Percentiles rank a stretch among this genome's conserved stretches.
Evolutionary conservation across 1,284 basidiomycete species (phyloP).

Genomic region (Phellinidium pouzarii): DNA sequence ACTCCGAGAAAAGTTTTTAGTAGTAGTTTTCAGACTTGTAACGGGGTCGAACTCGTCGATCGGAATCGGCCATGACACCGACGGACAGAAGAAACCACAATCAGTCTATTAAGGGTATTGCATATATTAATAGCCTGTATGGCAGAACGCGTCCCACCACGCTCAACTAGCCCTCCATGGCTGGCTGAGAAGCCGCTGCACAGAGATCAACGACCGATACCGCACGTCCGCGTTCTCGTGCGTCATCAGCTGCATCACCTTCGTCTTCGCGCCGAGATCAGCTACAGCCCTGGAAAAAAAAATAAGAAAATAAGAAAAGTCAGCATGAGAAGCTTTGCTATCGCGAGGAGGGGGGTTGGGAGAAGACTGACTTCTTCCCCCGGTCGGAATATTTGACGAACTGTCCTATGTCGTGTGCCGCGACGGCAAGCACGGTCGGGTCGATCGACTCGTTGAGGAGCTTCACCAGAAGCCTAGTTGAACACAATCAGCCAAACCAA

Average conservation of each 20-base stretch:
- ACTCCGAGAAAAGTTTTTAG: too few relatives aligned
- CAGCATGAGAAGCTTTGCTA: too few relatives aligned
- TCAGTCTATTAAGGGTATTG: constrained; percentile 3
- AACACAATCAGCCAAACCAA: neutral
- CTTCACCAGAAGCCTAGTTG: constrained; percentile 59
- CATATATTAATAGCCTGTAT: too few relatives aligned
- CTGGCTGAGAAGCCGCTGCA: constrained; percentile 76
- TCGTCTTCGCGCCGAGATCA: constrained; percentile 81
- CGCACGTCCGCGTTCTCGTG: constrained; percentile 85
- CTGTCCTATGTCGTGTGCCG: constrained; percentile 88
- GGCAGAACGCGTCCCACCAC: neutral
- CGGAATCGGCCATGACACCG: too few relatives aligned
- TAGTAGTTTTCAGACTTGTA: too few relatives aligned
- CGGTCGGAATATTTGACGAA: constrained; percentile 87
- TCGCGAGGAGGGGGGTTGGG: constrained; percentile 5
- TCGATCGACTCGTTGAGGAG: constrained; percentile 69
- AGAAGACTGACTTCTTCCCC: constrained; percentile 73
- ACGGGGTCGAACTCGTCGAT: too few relatives aligned
- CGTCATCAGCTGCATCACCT: constrained; percentile 93
- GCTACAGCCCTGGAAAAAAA: constrained; percentile 56
- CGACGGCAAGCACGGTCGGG: constrained; percentile 77
- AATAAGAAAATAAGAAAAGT: constrained; percentile 1
- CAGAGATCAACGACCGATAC: constrained; percentile 84
- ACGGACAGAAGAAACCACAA: too few relatives aligned
- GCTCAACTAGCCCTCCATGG: constrained; percentile 44